Evolutionary conservation across 768 basidiomycete genomes (phyloP), one percentile per base, ranked within the genome.

Genomic region (Trametes meyenii): DNA sequence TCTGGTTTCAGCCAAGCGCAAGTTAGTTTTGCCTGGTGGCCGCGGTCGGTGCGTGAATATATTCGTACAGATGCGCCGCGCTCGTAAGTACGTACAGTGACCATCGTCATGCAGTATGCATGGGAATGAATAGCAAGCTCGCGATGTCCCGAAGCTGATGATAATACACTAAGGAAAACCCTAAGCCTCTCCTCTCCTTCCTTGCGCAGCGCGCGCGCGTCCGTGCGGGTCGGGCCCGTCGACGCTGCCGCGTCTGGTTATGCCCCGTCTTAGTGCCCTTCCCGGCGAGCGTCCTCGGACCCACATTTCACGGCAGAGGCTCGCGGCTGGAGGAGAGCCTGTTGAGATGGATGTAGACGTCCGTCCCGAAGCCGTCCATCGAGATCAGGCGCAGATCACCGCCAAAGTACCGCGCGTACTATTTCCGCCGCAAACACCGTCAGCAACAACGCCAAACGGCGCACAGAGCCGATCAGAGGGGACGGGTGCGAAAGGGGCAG

Each of bases 291-390:
- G 17, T 13, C 23, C 42, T 7, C 16, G 26, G n/a, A 21, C 21
- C 16, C 2, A 23, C 17, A 21, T 35, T 52, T 67, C 74, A 90
- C 23, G 82, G 90, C 49, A 93, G 74, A 2, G 92, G 92, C 74
- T 93, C 92, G 24, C 85, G 79, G 67, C 88, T 92, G 70, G 89
- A 92, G 11, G 90, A 92, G 16, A 95, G 81, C 49, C 88, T 82
- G 71, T 95, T 95, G 54, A 95, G 77, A 72, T 96, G 94, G 64
- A 96, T 94, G 71, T 96, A 96, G 2, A 95, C 91, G 71, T 96
- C 94, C 38, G 92, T 94, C 11, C 94, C 94, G 70, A 91, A 94
- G n/a, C 97, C 96, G 64, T 99, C 97, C 96, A 99, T 98, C 44
- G 94, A 90, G 64, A 99, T 99, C 58, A 99, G 75, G 17, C 92